Evolutionary conservation across 2,329 filamentous ascomycete species (phyloP), one percentile per base, ranked within the genome.

Genomic region (Pseudogymnoascus sp.): DNA sequence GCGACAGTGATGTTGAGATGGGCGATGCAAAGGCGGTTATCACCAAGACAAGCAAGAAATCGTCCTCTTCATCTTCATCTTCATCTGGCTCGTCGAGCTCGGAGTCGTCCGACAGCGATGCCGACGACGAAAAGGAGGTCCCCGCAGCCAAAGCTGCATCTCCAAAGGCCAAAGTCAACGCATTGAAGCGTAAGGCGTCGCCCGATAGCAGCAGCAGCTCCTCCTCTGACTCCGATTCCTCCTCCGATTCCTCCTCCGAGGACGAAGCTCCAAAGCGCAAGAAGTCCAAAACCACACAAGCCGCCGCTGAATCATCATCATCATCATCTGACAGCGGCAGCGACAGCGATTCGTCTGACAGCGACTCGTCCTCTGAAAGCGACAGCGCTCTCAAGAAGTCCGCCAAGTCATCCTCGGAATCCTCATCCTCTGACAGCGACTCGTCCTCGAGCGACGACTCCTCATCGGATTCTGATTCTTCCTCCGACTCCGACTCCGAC

Each of bases 141-240:
- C 63, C 69, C 38, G 61, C 64, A 25, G 62, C 61, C 12, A 73
- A 72, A 63, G 54, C 62, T 41, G 34, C 65, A 50, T 65, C 64
- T 16, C 64, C 67, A 41, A 70, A 69, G 61, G 64, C 63, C 32
- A 73, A 71, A 47, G 64, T 67, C 58, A 79, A 80, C 30, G 74
- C 74, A 1, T 69, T 81, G 62, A 87, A 87, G 69, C 78, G 82
- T 37, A 82, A 84, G 75, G 81, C 81, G 6, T 73, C 69, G 34
- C 64, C 68, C 28, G 74, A 68, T 66, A 77, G 71, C 16, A 75
- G 72, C 65, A 72, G 72, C 41, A 70, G 70, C 12, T 74, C 74
- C 0, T 71, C 72, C 20, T 68, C 67, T 14, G 65, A 63, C 37
- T 69, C 71, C 16, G 67, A 66, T n/a, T 71, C 70, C 9, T 71